Base-by-base conservation (phyloP, 805 yeast genomes). In the Millerozyma acaciae region DNA sequence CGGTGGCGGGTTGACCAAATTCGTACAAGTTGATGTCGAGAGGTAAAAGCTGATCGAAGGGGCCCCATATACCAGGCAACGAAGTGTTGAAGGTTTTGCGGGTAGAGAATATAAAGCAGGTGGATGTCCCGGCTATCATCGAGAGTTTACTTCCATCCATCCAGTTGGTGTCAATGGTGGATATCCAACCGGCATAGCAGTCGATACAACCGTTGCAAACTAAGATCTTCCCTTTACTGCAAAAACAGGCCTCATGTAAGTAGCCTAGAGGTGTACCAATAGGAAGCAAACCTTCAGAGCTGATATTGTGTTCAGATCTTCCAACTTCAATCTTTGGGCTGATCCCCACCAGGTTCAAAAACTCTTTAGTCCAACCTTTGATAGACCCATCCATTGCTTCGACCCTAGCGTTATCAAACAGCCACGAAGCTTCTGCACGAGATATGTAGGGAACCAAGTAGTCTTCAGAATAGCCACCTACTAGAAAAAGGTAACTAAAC, bases 41-140 rank as follows among this genome's bases (percentile, higher is more conserved):
- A 10, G 37, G 34, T 2, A 65, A 34, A 4, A 72, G 49, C 23
- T 64, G 57, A 2, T 55, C 43, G 44, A 70, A 77, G 0, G 83
- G 84, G 0, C 84, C 83, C 84, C 84, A 78, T 4, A 76, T 53
- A 0, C 82, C 82, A 0, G 63, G 57, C 2, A 62, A 43, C 2
- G 46, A 38, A 6, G 16, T 13, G 3, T 10, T 22, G 1, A 24
- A 28, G 0, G 37, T 18, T 0, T 37, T 41, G 16, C 59, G 53
- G 0, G 62, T 58, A 14, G 47, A 39, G 8, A 58, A 43, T 9
- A 75, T 40, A 39, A 62, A 76, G 40, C 84, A 78, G 1, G 82
- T 76, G 5, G 80, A 75, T 0, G 83, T 78, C 0, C 83, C 83
- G 1, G 81, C 84, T 5, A 75, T 71, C 70, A 76, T 63, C 2